These are phyloP conservation scores for Pulveroboletus ravenelii DNA, from an alignment of 768 basidiomycete genomes.

Conservation along the genomic window DNA sequence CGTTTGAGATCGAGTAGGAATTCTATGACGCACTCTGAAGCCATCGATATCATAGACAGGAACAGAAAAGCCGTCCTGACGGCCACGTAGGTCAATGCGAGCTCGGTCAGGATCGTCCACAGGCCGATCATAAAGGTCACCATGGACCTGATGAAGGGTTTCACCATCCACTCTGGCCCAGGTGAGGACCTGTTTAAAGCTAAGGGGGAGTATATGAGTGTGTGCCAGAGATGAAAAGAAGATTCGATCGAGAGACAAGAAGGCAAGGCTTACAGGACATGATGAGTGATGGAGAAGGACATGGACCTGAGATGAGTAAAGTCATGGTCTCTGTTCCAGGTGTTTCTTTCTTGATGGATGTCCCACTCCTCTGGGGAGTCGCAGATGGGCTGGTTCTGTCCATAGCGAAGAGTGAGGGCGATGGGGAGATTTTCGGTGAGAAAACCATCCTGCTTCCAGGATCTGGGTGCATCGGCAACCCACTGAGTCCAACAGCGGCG, in stretches of 20 bases:
- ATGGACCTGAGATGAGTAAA: not conserved
- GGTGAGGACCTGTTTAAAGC: not conserved
- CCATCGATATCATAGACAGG: not conserved
- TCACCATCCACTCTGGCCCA: not conserved
- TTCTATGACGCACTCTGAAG: not conserved
- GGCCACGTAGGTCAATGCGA: not conserved
- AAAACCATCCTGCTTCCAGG: too few relatives aligned
- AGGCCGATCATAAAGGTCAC: not conserved
- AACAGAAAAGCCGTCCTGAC: rapidly evolving
- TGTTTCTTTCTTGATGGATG: not conserved
- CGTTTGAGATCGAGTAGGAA: not conserved
- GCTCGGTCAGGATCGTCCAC: not conserved
- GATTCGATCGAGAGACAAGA: too few relatives aligned
- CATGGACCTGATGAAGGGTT: not conserved
- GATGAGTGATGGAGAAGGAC: constrained; percentile 1
- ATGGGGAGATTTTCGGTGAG: too few relatives aligned
- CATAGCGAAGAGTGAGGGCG: too few relatives aligned
- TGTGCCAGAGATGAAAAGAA: too few relatives aligned
- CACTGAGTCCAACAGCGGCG: too few relatives aligned
- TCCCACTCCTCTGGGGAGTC: too few relatives aligned
- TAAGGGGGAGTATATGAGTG: not conserved
- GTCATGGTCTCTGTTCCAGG: not conserved
- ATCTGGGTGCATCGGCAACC: too few relatives aligned
- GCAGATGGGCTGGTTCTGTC: too few relatives aligned
- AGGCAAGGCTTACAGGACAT: constrained; percentile 2